Percentiles rank a stretch among this genome's conserved stretches.
Conservation (phyloP, 495 filamentous ascomycete genomes). For the Sordaria brevicollis region DNA sequence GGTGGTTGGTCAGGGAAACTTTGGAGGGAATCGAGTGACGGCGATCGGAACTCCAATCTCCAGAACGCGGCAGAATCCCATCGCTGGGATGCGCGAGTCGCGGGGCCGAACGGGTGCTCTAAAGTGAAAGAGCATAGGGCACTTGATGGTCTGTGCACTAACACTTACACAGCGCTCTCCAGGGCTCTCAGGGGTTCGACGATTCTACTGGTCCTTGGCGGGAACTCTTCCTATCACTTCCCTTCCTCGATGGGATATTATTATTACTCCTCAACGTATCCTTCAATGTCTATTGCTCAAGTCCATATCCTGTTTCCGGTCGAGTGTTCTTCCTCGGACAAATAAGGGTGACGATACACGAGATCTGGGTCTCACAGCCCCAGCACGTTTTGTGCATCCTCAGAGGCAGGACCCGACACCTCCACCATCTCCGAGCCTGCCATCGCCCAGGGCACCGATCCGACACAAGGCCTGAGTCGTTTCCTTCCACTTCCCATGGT, state of each 20-base stretch:
- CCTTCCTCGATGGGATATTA: background rate
- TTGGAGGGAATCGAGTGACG: background rate
- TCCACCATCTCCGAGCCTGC: background rate
- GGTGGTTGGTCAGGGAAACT: background rate
- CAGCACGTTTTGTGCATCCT: background rate
- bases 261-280: background rate
- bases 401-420: background rate
- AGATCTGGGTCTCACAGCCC: background rate
- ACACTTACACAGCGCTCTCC: background rate
- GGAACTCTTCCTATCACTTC: background rate
- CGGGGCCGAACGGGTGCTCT: background rate
- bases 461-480: background rate
- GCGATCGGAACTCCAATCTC: background rate
- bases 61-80: background rate
- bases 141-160: background rate
- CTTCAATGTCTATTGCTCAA: too few relatives aligned
- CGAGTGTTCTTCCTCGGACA: too few relatives aligned
- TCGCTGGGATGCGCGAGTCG: background rate
- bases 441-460: background rate
- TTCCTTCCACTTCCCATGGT: background rate
- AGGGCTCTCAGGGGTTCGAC: background rate
- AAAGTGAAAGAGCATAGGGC: background rate
- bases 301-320: too few relatives aligned
- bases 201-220: background rate
- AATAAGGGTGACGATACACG: background rate